Base-by-base conservation (phyloP, 352 stramenopile genomes). In the Detonula confervacea region DNA sequence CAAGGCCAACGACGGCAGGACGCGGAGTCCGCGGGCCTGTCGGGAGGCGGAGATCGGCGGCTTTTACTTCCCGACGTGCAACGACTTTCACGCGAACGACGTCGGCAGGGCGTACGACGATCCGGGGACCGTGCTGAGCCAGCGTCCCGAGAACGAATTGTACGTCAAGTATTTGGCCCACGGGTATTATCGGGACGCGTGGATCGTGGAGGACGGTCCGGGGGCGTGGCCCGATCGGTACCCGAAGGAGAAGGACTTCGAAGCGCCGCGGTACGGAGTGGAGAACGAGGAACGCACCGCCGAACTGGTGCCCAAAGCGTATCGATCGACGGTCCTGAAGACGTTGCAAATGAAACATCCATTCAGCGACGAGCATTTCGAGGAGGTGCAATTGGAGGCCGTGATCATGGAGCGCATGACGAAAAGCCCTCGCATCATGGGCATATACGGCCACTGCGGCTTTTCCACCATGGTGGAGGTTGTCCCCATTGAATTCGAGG, bases 341-440 rank as follows among this genome's bases (percentile, higher is more conserved):
- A 77, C 61, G 16, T 60, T 73, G 11, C 68, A 44, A 56, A 74
- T 35, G 46, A 2, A 51, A 18, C 74, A 70, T 29, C 20, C 29
- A 37, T 39, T 71, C 0, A 27, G 57, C 12, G 11, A 51, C 30
- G 66, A 69, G 0, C 57, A 68, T 54, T 81, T 81, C 9, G 64
- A 64, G 56, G 73, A 74, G 42, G 71, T 83, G 46, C 67, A 86
- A 44, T 60, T 64, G 44, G 88, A 93, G 57, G 86, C 88, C n/a
- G 57, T 93, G 11, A 70, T 92, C 4, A 93, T 93, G 88, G 86
- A 93, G 35, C 59, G 73, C 42, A 47, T 93, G 47, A 84, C 75
- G 8, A 62, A 60, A 35, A 90, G 79, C 12, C 86, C 88, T 39
- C 59, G 76, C 4, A 91, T 93, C 44, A 80, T 93, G 16, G 65